A percentile compares a stretch with the other conserved stretches of the same genome.
Evolutionary conservation across 257 asterid genomes (phyloP).

Genomic region (Solanum sitiens): DNA sequence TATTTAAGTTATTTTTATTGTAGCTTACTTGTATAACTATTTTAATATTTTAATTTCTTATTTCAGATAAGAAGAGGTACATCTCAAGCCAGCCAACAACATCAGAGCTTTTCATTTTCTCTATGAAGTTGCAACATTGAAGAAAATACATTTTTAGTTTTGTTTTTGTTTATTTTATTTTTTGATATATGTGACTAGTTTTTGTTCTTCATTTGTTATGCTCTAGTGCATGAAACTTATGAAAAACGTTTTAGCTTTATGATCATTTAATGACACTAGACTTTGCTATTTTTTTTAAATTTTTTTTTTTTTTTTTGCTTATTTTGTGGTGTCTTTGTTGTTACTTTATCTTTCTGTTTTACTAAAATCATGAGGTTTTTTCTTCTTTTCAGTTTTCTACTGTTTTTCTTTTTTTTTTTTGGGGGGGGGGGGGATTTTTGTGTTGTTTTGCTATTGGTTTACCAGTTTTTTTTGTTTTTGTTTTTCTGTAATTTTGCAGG

Average conservation of each 20-base stretch:
- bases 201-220: neutral
- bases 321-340: no score
- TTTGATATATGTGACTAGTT: neutral
- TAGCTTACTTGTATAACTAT: neutral
- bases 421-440: no score
- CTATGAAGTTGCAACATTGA: neutral
- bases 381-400: no score
- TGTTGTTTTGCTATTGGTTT: no score
- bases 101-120: neutral
- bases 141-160: neutral
- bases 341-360: no score
- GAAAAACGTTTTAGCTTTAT: no score
- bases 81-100: neutral
- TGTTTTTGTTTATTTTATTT: neutral
- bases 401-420: no score
- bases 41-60: neutral
- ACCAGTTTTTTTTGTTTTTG: no score
- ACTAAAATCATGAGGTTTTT: no score
- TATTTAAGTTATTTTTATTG: neutral
- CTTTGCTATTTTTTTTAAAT: no score
- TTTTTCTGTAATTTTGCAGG: no score
- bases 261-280: neutral
- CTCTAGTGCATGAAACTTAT: neutral
- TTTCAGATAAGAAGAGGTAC: neutral
- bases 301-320: no score